Base-by-base conservation (phyloP, 768 basidiomycete genomes). In the Boletus sp. region DNA sequence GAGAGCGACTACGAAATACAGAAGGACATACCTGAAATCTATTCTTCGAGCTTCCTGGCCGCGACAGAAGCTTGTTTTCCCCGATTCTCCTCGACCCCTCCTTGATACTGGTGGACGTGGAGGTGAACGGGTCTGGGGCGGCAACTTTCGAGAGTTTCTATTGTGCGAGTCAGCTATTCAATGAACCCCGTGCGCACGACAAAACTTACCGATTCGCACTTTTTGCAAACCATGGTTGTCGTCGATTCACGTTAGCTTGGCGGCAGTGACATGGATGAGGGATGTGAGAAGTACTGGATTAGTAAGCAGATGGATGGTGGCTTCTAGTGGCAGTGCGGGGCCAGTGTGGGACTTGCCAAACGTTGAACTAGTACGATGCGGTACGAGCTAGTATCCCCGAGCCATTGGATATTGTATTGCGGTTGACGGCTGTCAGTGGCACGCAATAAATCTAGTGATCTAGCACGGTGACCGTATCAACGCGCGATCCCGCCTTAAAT, bases 81-180 rank as follows among this genome's bases (percentile, higher is more conserved):
- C 88, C 89, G 40, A 93, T 82, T 72, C 82, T 92, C 60, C 92
- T 81, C 32, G 85, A 82, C 47, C 90, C 90, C 17, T 87, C 87
- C 75, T 88, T 92, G 75, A 92, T 87, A 60, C 85, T 83, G 49
- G 75, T 74, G 2, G 88, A 85, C 46, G 87, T 86, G 11, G 90
- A 80, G 33, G 79, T 81, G 74, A 92, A 94, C 40, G 92, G 92
- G 75, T 94, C 92, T 47, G 92, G 92, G 4, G 92, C 92, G 54
- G 92, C 92, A 45, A 94, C 81, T 72, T 90, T 93, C 55, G 90
- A 92, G 53, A 92, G 82, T 92, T 94, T 94, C 91, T 94, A 61
- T 36, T 12, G 44, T 30, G 4, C 41, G 5, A 1, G 17, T 66
- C 29, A 65, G 45, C 29, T 41, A 5, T 39, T 20, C 8, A 2